Base-by-base conservation (phyloP, 2,329 filamentous ascomycete species). In the Aspergillus sp. region DNA sequence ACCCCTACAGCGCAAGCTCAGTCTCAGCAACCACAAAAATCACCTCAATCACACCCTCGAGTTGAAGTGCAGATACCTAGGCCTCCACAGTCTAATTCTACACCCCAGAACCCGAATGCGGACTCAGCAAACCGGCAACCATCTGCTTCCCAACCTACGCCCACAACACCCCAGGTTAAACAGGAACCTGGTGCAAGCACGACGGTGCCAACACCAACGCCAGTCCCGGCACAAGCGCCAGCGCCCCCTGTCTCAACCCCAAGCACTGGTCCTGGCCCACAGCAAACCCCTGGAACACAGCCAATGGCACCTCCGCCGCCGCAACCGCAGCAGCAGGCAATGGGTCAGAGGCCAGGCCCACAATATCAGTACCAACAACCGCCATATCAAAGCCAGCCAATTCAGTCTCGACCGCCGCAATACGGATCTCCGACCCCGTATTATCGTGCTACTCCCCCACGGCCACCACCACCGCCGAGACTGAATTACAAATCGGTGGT, bases 401-500 rank as follows among this genome's bases (percentile, higher is more conserved):
- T 76, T 33, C 73, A 75, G 51, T 75, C 75, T 31, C 74, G 75
- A 27, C 67, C 70, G 25, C 62, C 67, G 6, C 69, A 70, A 40
- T 73, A 76, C 40, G 67, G 64, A 12, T 69, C 73, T 27, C 70
- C 73, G 9, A 56, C 67, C 39, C 61, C 70, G 25, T 73, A 74
- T 52, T 72, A 74, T 48, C 67, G 68, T 15, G 70, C 69, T 23
- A 66, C 69, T 9, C 67, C 73, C 3, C 65, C 73, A 7, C 46
- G 46, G 9, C 68, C 67, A 23, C 65, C 72, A 6, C 65, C 69
- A 5, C 69, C 73, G 37, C 66, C 73, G 9, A 77, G 75, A 55
- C 60, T 74, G 3, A 71, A 75, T 53, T 77, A 78, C 62, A 80
- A 77, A 61, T 73, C 78, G 3, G 74, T 82, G 6, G 76, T 81